Base-by-base conservation (phyloP, 2,329 filamentous ascomycete species). In the Aspergillus aculeatinus region DNA sequence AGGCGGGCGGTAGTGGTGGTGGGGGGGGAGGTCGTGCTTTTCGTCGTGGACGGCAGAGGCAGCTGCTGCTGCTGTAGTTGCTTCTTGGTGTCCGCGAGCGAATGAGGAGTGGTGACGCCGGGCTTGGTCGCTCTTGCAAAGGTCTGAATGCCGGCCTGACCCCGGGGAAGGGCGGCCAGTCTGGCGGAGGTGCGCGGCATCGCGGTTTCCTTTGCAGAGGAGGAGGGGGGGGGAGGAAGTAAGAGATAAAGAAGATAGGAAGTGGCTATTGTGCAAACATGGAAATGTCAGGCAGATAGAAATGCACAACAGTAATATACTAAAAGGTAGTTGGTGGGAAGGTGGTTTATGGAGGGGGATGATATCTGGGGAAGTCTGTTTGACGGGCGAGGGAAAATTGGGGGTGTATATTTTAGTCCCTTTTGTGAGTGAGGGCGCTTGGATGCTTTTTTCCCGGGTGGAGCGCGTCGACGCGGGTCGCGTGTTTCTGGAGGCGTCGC, bases 91-190 rank as follows among this genome's bases (percentile, higher is more conserved):
- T 74, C 67, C 16, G 31, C 48, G n/a, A 56, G n/a, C 5, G 59
- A 59, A 19, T 57, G 49, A 4, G 42, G 42, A 6, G 63, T 35
- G 7, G 27, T 16, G 19, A 71, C 60, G 5, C 73, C 73, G 44
- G 77, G 73, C 65, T 82, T 81, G 50, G 76, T 77, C 59, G 80
- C 69, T 64, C 73, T 76, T 60, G 78, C 72, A 64, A 81, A 82
- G 59, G 70, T 71, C 64, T 76, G 74, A 51, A 82, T 78, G 67
- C 73, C 81, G 74, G 66, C 64, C 63, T 76, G 75, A 21, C 61
- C 65, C 57, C 68, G 66, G 51, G 72, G 69, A 66, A 75, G 71
- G 71, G 67, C 60, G 67, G 67, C 62, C 61, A 65, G 63, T 59
- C 64, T 63, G 51, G 73, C 63, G 57, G 73, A 70, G 52, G 69